Percentiles rank a stretch among this genome's conserved stretches.
Conservation (phyloP, 2,329 filamentous ascomycete species). For the Hirsutella thompsonii region DNA sequence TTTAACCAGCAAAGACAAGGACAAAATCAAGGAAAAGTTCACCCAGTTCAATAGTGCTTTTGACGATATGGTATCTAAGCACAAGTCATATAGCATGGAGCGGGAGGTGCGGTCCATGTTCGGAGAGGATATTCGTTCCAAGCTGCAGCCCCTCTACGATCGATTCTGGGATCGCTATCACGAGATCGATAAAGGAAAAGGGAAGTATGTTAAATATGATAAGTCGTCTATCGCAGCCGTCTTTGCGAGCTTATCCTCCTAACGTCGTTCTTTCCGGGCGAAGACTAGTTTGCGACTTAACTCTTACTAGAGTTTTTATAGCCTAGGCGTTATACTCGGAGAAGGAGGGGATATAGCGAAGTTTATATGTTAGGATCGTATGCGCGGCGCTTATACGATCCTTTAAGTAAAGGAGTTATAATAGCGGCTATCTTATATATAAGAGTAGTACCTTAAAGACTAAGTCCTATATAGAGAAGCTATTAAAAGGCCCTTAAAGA, state of each 20-base stretch:
- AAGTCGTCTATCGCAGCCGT: slow-evolving; percentile 65
- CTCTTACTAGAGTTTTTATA: too few relatives aligned
- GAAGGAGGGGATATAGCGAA: too few relatives aligned
- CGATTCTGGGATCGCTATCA: slow-evolving; percentile 97
- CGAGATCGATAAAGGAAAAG: slow-evolving; percentile 93
- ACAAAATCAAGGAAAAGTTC: slow-evolving; percentile 94
- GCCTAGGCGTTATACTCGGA: too few relatives aligned
- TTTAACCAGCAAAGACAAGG: slow-evolving; percentile 80
- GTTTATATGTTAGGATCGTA: too few relatives aligned
- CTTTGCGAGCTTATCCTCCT: slow-evolving; percentile 32
- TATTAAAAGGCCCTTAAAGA: too few relatives aligned
- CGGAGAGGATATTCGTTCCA: slow-evolving; percentile 72
- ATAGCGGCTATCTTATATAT: too few relatives aligned
- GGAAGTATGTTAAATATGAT: slow-evolving; percentile 97
- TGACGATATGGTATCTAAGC: slow-evolving; percentile 72
- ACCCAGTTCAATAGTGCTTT: slow-evolving; percentile 81
- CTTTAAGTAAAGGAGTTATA: too few relatives aligned
- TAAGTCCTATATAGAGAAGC: too few relatives aligned
- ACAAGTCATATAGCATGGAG: slow-evolving; percentile 83
- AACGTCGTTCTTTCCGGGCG: too few relatives aligned
- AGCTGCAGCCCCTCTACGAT: slow-evolving; percentile 88
- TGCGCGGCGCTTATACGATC: too few relatives aligned
- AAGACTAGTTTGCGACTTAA: too few relatives aligned
- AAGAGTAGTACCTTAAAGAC: not conserved
- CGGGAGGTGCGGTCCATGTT: slow-evolving; percentile 73